Evolutionary conservation across 306 rosid species (phyloP), one percentile per base, ranked within the genome.

Genomic region (Canavalia gladiata): DNA sequence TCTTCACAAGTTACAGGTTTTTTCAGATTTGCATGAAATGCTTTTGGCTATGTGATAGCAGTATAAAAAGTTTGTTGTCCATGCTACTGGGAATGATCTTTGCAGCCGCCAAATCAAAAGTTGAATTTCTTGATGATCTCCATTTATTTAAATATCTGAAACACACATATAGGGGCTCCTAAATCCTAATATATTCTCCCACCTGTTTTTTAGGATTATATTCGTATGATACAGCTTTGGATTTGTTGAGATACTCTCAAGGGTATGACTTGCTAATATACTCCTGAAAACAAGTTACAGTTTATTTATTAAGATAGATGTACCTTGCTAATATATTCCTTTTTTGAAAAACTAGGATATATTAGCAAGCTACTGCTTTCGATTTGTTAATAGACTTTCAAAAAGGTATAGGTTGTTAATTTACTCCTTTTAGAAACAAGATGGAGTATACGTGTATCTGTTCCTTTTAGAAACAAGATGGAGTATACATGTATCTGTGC

Each of bases 1-100:
- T 39, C 70, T 64, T 76, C 71, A 77, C 50, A 12, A 81, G 83
- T 55, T 73, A 50, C 55, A 11, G 25, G 58, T 70, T 49, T 37
- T 33, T 8, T 50, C 30, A 28, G 52, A 29, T 50, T 37, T 30
- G 47, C 4, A 28, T 47, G 3, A 13, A 29, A 72, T 63, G 68
- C 63, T 72, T 41, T 31, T 28, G n/a, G 29, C 25, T 42, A 29
- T 81, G 41, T 72, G 41, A 59, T 73, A 28, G 78, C 18, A 8
- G 56, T 56, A 72, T 57, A 34, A 30, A 25, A 57, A 29, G 60
- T 65, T 12, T 60, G 43, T 57, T 65, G 47, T 28, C 1, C 2
- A 7, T 42, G 41, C 50, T 42, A 58, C 42, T 59, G 33, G 30
- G 51, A 60, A 68, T 66, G 39, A 50, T 72, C 28, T 66, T 34